Percentiles rank a stretch among this genome's conserved stretches.
Conservation (phyloP, 2,329 filamentous ascomycete species). For the Calonectria pseudoreteaudii region DNA sequence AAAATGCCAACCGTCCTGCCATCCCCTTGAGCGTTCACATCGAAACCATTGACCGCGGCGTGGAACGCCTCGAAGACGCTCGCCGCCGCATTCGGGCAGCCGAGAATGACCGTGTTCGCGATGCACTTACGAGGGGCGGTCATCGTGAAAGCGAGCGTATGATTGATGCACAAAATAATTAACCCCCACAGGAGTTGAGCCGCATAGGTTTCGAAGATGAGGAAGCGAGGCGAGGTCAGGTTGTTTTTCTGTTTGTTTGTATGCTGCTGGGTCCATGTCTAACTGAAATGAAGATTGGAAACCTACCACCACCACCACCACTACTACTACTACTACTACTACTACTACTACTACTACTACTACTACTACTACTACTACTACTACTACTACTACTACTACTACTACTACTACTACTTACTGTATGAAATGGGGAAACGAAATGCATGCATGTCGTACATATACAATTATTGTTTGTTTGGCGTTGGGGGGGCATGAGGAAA, state of each 20-base stretch:
- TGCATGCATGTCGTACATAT: not conserved
- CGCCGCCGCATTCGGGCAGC: constrained; percentile 68
- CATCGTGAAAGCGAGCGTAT: constrained; percentile 54
- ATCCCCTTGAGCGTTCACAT: constrained; percentile 81
- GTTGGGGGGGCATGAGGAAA: constrained; percentile 24
- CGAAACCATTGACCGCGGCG: constrained; percentile 77
- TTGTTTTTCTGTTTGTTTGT: not conserved
- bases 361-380: too few relatives aligned
- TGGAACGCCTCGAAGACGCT: constrained; percentile 77
- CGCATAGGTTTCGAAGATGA: constrained; percentile 12
- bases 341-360: too few relatives aligned
- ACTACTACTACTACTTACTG: too few relatives aligned
- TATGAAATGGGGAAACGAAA: not conserved
- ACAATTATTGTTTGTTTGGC: constrained; percentile 16
- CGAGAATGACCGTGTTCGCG: constrained; percentile 69
- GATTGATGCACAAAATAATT: constrained; percentile 50
- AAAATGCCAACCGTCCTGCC: constrained; percentile 45
- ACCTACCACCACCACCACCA: not conserved
- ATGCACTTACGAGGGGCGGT: constrained; percentile 61
- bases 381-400: too few relatives aligned
- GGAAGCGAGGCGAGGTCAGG: not conserved
- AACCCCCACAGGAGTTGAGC: not conserved
- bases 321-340: too few relatives aligned
- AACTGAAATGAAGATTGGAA: not conserved
- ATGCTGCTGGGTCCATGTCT: too few relatives aligned